Conservation (phyloP, 2,329 filamentous ascomycete species). For the Verticillium klebahnii region DNA sequence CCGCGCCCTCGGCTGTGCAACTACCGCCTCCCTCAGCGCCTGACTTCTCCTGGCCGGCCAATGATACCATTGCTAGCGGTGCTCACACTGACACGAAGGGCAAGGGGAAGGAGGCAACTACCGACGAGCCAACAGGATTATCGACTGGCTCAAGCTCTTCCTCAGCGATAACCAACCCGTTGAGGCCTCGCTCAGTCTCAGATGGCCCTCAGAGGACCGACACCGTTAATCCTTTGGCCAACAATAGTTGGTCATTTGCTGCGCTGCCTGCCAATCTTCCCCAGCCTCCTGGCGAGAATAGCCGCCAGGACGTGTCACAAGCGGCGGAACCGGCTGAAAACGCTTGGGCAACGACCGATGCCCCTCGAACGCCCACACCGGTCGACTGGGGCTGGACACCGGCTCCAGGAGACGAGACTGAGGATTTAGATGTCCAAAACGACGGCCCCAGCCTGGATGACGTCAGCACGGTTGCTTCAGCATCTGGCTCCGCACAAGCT, state of each 20-base stretch:
- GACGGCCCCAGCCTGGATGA: background rate
- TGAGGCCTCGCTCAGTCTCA: conserved; percentile 49
- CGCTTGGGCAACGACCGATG: background rate
- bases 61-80: background rate
- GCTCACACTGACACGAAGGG: conserved; percentile 8
- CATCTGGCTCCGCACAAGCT: background rate
- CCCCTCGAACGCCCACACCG: background rate
- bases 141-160: background rate
- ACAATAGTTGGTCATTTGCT: conserved; percentile 58
- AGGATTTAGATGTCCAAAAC: background rate
- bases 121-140: background rate
- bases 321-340: background rate
- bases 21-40: conserved; percentile 11
- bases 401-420: background rate
- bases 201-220: conserved; percentile 46
- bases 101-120: conserved; percentile 14
- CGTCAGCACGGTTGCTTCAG: background rate
- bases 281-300: background rate
- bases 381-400: background rate
- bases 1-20: background rate
- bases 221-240: conserved; percentile 47
- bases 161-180: conserved; percentile 7
- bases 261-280: conserved; percentile 24
- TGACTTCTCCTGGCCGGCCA: conserved; percentile 11
- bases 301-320: background rate